These are phyloP conservation scores for Talaromyces sp. DNA, from an alignment of 2,329 filamentous ascomycete genomes.

Conservation along the genomic window DNA sequence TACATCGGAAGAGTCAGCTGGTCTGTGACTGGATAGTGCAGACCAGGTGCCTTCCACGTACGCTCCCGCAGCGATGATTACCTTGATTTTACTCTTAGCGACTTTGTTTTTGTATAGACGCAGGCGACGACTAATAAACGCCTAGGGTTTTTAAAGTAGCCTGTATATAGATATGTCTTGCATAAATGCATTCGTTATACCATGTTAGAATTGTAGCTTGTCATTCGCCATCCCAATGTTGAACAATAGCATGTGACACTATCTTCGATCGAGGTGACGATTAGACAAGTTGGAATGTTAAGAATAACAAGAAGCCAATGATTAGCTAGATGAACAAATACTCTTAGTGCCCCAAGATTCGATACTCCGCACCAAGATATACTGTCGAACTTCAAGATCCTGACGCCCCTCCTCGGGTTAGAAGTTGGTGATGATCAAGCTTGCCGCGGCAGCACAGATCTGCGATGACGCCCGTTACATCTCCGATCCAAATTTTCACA, in stretches of 20 bases:
- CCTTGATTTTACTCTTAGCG: slow-evolving; percentile 10
- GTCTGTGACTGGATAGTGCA: slow-evolving; percentile 34
- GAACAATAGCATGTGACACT: not conserved
- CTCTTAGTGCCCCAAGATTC: not conserved
- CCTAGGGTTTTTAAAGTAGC: no score
- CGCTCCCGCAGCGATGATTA: not conserved
- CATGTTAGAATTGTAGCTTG: not conserved
- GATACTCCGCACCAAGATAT: not conserved
- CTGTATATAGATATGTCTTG: not conserved
- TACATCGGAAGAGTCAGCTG: slow-evolving; percentile 33
- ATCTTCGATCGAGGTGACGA: not conserved
- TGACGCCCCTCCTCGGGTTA: not conserved
- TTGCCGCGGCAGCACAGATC: not conserved
- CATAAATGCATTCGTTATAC: not conserved
- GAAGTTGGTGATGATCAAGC: not conserved
- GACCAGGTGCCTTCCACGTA: not conserved
- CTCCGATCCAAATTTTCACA: not conserved
- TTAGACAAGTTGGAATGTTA: not conserved
- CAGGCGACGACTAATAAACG: no score
- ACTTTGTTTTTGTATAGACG: slow-evolving; percentile 2
- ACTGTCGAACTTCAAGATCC: not conserved
- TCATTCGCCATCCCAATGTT: not conserved
- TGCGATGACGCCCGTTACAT: not conserved
- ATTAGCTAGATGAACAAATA: not conserved
- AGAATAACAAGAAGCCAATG: not conserved